Evolutionary conservation across 1,139 yeast genomes (phyloP), one percentile per base, ranked within the genome.

Genomic region (Pichia sorboxylosa): DNA sequence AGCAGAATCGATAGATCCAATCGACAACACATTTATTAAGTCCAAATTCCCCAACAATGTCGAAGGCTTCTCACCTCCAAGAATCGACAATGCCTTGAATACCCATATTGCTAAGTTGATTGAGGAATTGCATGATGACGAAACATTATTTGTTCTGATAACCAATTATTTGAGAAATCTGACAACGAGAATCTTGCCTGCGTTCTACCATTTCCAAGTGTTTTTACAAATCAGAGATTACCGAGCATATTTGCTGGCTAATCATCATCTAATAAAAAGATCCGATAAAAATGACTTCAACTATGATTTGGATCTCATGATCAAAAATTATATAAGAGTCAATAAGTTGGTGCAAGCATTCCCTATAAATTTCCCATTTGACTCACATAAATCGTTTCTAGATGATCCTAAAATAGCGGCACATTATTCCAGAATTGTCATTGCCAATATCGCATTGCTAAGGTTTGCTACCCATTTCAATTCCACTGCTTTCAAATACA

Each of bases 81-180:
- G 28, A 13, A 30, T 49, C 16, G 56, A 52, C 37, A 20, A 24
- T 2, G 35, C 32, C 9, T 37, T 51, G 20, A 35, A 43, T 25
- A 23, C 34, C 3, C 36, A 38, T 18, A 24, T 51, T 7, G 30
- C 33, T 1, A 22, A 22, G 4, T 29, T 50, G 8, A 22, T 51
- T 11, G 25, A 27, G 10, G 44, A 46, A 9, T 47, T 45, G 27
- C 54, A 51, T 31, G 52, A 46, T 33, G 57, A 51, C 34, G 35
- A 36, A 13, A 44, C 54, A 4, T 41, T 52, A 13, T 50, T 37
- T 24, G 39, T 43, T 14, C 23, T 39, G 6, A 23, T 51, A 16
- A 40, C 49, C 2, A 40, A 39, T 24, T 47, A 48, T 27, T 17
- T 47, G 7, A 36, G 45, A 17, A 40, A 46, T 18, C 33, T 51